Conservation (phyloP, 495 filamentous ascomycete genomes). For the Parachaetomium inaequale region DNA sequence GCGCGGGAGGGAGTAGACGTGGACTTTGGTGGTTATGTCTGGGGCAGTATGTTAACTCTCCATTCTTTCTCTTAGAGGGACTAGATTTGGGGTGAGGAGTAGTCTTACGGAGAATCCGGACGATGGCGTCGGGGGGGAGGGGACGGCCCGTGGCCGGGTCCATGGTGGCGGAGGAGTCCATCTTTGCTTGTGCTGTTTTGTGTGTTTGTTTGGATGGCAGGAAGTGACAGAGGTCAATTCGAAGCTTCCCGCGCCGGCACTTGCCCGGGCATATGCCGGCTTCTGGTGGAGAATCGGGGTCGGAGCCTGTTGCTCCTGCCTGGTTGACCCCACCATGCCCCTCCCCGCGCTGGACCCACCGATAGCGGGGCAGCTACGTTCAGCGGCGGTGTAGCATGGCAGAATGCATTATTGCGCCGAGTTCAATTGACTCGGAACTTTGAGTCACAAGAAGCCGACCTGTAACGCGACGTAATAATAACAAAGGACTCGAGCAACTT, state of each 20-base stretch:
- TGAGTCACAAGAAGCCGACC: constrained; percentile 2
- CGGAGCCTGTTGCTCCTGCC: not conserved
- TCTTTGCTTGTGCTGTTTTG: constrained; percentile 11
- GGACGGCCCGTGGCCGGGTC: constrained; percentile 57
- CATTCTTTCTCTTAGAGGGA: not conserved
- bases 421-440: not conserved
- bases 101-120: constrained; percentile 60
- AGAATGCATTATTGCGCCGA: not conserved
- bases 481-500: too few species aligned
- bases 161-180: constrained; percentile 37
- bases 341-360: not conserved
- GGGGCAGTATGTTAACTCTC: not conserved
- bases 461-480: not conserved
- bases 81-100: not conserved
- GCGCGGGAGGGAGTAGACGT: constrained; percentile 78
- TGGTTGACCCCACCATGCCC: constrained; percentile 5
- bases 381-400: not conserved
- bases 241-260: not conserved
- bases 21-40: constrained; percentile 60
- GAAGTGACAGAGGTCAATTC: not conserved
- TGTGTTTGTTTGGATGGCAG: not conserved
- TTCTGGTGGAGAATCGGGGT: not conserved
- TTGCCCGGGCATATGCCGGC: constrained; percentile 7
- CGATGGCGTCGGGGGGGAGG: constrained; percentile 66
- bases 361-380: not conserved